These are phyloP conservation scores for Phytophthora tubulina DNA, from an alignment of 352 stramenopile genomes.

Conservation along the genomic window DNA sequence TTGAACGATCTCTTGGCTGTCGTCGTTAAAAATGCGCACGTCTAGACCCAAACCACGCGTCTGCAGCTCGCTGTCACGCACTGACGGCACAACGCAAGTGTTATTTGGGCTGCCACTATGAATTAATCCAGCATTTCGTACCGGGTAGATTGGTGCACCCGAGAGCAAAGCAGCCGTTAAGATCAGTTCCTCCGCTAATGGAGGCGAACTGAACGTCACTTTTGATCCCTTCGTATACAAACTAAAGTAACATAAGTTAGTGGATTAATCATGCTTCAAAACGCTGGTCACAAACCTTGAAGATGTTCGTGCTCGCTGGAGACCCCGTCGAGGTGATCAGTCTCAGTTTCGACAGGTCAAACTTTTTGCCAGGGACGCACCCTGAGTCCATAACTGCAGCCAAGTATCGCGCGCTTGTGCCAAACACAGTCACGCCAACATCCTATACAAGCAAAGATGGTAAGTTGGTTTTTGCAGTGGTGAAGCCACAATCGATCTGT, in stretches of 20 bases:
- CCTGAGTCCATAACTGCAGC: conserved; percentile 79
- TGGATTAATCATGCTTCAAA: neutral
- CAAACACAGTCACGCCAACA: conserved; percentile 73
- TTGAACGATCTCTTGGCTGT: conserved; percentile 56
- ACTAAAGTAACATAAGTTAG: conserved; percentile 32
- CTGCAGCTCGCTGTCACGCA: conserved; percentile 84
- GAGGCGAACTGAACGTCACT: conserved; percentile 81
- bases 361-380: conserved; percentile 66
- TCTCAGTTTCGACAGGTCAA: conserved; percentile 72
- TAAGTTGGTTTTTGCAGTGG: neutral
- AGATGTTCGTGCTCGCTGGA: conserved; percentile 80
- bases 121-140: conserved; percentile 18
- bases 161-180: conserved; percentile 84
- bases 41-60: conserved; percentile 83
- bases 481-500: neutral
- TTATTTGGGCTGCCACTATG: too few relatives aligned
- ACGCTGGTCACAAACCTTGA: conserved; percentile 46
- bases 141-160: conserved; percentile 78
- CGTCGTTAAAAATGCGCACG: conserved; percentile 77
- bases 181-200: conserved; percentile 87
- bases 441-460: conserved; percentile 33
- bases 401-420: conserved; percentile 79
- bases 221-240: conserved; percentile 83
- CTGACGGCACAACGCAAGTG: conserved; percentile 14
- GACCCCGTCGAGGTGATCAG: conserved; percentile 80